Conservation (phyloP, 2,329 filamentous ascomycete genomes). For the Tricladium varicosporioides region DNA sequence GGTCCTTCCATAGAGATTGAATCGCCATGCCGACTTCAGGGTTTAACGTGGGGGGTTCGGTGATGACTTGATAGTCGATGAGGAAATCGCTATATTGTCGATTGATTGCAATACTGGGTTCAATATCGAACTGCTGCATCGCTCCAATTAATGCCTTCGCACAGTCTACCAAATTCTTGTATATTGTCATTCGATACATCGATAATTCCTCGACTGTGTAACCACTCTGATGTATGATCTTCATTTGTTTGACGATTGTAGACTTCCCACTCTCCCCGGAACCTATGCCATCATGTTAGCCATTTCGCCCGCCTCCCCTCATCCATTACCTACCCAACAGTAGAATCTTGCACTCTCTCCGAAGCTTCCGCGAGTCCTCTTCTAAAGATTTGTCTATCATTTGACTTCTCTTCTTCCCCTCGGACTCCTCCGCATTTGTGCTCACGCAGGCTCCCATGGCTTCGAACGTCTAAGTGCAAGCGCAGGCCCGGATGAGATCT, state of each 20-base stretch:
- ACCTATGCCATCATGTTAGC: constrained; percentile 52
- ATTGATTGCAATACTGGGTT: constrained; percentile 70
- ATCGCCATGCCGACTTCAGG: constrained; percentile 78
- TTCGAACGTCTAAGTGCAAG: constrained; percentile 25
- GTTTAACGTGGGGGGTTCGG: constrained; percentile 86
- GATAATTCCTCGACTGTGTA: constrained; percentile 92
- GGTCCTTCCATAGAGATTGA: constrained; percentile 85
- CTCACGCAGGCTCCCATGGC: constrained; percentile 95
- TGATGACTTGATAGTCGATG: constrained; percentile 83
- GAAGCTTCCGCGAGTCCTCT: constrained; percentile 88
- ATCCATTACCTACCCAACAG: constrained; percentile 69
- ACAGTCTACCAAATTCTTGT: constrained; percentile 97
- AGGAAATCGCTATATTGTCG: constrained; percentile 76
- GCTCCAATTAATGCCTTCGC: constrained; percentile 89
- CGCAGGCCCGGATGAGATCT: constrained; percentile 23
- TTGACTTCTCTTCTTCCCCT: constrained; percentile 95
- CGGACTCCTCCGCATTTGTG: constrained; percentile 74
- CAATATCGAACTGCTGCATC: constrained; percentile 88
- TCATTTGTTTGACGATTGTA: constrained; percentile 99
- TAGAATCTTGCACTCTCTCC: constrained; percentile 98
- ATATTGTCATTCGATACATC: constrained; percentile 93
- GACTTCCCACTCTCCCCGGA: constrained; percentile 99
- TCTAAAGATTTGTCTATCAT: constrained; percentile 92
- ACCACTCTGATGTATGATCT: constrained; percentile 98
- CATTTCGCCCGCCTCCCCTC: not conserved